Percentiles rank a stretch among this genome's conserved stretches.
Evolutionary conservation across 2,329 filamentous ascomycete species (phyloP).

Genomic region (Ophiosphaerella korrae): DNA sequence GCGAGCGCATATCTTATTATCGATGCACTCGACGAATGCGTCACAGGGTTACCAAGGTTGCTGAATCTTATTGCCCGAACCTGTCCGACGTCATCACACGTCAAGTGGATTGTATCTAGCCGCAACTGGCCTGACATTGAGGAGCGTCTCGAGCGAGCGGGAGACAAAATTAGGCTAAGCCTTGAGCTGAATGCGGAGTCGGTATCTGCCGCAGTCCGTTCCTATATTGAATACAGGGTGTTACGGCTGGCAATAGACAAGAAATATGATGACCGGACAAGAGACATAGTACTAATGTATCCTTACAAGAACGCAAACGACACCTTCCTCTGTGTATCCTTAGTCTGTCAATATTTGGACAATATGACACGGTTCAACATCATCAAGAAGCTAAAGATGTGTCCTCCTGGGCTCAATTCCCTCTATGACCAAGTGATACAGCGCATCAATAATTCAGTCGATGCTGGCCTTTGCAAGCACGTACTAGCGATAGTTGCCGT

Average conservation of each 20-base stretch:
- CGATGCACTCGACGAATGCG: constrained; percentile 17
- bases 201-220: too few species aligned
- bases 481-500: constrained; percentile 38
- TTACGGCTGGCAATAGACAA: too few species aligned
- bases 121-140: constrained; percentile 36
- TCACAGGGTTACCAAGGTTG: constrained; percentile 2
- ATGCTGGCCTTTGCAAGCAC: constrained; percentile 37
- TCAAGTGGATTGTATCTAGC: constrained; percentile 4
- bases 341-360: constrained; percentile 4
- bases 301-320: too few species aligned
- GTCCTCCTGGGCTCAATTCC: constrained; percentile 41
- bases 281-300: too few species aligned
- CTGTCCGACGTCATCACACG: constrained; percentile 8
- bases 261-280: too few species aligned
- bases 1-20: constrained; percentile 7
- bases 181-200: too few species aligned
- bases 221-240: too few species aligned
- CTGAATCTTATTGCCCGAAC: neutral
- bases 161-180: too few species aligned
- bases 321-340: too few species aligned
- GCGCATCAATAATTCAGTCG: constrained; percentile 25
- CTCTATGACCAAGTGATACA: constrained; percentile 50
- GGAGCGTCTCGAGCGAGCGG: too few species aligned
- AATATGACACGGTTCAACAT: constrained; percentile 36
- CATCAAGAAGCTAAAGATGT: constrained; percentile 1